Base-by-base conservation (phyloP, 306 rosid species). In the Chamaecrista fasciculata region DNA sequence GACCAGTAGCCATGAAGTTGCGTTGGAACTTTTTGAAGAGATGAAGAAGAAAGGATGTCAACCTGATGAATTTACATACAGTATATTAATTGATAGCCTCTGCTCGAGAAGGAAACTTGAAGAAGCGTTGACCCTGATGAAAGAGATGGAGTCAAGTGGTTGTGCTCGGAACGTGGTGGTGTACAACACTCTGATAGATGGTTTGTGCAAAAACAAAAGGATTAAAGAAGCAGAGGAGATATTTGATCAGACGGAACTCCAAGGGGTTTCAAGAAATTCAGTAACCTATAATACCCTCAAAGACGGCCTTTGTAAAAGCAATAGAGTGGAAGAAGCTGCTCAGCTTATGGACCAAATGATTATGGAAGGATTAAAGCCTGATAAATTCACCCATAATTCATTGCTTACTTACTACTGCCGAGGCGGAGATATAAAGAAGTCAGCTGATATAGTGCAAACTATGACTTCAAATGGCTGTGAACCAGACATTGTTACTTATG, bases 331-430 rank as follows among this genome's bases (percentile, higher is more conserved):
- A 53, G 98, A 90, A 43, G 97, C 98, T 72, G 71, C 97, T 69
- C 89, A 85, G 68, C 93, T 94, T 44, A 82, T 94, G 96, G 96
- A 94, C 72, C 98, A 88, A 84, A 90, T 94, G 98, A 82, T 94
- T 81, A 88, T 88, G 96, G 96, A 90, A 80, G 98, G 97, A 25
- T 66, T 94, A 61, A 84, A 75, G 65, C 97, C 97, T 15, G 92
- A 90, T 68, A 90, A 94, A 63, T 94, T 86, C 83, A 90, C 98
- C 11, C 88, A 88, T 83, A 94, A 85, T 78, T 88, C 98, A 12
- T 74, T 94, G 74, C 97, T 94, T 49, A 78, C 85, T 0, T 82
- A 70, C 79, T 94, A 80, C 70, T 94, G 98, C 83, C 78, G 83
- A 73, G 70, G 59, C 0, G 97, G 97, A 28, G 90, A 94, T 72